These are phyloP conservation scores for Hypocreales sp. DNA, from an alignment of 2,329 filamentous ascomycete species.

Conservation along the genomic window DNA sequence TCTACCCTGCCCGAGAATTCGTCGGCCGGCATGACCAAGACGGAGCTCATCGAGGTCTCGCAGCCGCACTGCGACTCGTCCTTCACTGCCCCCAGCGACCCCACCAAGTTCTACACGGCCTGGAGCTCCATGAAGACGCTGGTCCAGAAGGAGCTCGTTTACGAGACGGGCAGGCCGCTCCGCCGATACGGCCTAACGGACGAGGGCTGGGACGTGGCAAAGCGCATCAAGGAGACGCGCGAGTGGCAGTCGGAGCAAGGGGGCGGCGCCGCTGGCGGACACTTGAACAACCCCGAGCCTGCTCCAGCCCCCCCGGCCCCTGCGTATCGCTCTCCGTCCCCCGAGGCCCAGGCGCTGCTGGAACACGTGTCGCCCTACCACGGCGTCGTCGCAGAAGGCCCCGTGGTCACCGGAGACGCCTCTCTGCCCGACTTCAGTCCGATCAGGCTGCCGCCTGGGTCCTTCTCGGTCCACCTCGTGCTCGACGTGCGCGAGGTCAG, in stretches of 20 bases:
- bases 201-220: conserved; percentile 62
- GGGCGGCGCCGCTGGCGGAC: too few species aligned
- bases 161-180: conserved; percentile 51
- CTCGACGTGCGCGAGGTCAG: conserved; percentile 64
- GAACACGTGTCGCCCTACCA: conserved; percentile 12
- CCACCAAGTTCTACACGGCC: conserved; percentile 59
- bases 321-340: background rate
- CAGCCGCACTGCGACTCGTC: conserved; percentile 61
- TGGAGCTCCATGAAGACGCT: conserved; percentile 76
- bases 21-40: conserved; percentile 44
- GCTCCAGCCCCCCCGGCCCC: background rate
- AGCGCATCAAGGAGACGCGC: conserved; percentile 41
- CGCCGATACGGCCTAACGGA: conserved; percentile 59
- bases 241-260: conserved; percentile 16
- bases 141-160: conserved; percentile 56
- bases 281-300: conserved; percentile 8
- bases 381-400: conserved; percentile 24
- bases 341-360: background rate
- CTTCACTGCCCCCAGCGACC: conserved; percentile 50
- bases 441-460: conserved; percentile 44
- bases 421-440: conserved; percentile 36
- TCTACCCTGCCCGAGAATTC: conserved; percentile 40
- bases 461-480: conserved; percentile 57
- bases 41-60: conserved; percentile 50
- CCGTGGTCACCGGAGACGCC: conserved; percentile 11